A percentile compares a stretch with the other conserved stretches of the same genome.
These are phyloP conservation scores for Pseudonitzschia pungens DNA, from an alignment of 108 stramenopile species.

Conservation along the genomic window DNA sequence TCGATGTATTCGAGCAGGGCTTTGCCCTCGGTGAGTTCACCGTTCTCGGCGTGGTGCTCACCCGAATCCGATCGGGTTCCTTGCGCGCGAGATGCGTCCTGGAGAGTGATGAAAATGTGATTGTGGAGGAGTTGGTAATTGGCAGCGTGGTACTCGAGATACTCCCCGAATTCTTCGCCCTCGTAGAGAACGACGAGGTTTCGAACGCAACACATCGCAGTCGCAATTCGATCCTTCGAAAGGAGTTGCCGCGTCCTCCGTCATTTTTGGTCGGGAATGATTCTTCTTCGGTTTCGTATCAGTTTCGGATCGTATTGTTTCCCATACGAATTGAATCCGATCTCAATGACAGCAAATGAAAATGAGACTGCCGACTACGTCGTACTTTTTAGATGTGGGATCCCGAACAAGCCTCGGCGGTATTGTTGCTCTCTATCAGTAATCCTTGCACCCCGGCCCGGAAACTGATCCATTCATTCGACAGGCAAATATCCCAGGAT, in stretches of 20 bases:
- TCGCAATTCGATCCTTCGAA: not conserved
- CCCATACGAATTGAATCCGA: no score
- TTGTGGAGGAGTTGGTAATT: conserved; percentile 25
- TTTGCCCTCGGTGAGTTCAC: not conserved
- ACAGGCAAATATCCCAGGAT: no score
- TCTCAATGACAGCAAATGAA: no score
- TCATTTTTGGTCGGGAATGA: not conserved
- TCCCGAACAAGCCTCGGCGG: no score
- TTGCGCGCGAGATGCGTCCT: not conserved
- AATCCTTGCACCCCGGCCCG: no score
- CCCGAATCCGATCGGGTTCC: not conserved
- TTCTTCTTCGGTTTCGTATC: not conserved
- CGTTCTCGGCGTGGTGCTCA: not conserved
- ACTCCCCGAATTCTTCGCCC: conserved; percentile 25
- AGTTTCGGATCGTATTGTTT: no score
- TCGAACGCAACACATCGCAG: not conserved
- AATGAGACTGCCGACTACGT: no score
- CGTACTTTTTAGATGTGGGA: no score
- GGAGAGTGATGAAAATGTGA: conserved; percentile 16
- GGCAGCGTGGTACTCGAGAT: conserved; percentile 24
- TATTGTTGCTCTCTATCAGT: no score
- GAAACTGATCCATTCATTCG: no score
- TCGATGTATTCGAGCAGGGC: not conserved
- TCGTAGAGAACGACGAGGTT: conserved; percentile 7
- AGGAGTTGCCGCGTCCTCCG: not conserved